Base-by-base conservation (phyloP, 2,329 filamentous ascomycete species). In the Epichloe coenophiala region DNA sequence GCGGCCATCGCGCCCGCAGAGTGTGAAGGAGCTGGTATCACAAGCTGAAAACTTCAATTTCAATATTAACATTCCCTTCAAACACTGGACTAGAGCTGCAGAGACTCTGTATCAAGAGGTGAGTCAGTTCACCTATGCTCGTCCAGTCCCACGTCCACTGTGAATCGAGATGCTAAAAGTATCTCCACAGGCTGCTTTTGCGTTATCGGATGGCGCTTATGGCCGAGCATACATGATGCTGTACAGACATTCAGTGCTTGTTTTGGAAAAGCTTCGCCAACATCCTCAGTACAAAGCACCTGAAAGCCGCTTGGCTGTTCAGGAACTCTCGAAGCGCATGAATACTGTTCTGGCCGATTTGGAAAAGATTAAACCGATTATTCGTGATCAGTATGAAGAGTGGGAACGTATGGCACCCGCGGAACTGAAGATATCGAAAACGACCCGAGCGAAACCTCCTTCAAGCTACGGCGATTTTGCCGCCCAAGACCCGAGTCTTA, bases 201-300 rank as follows among this genome's bases (percentile, higher is more conserved):
- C 95, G 63, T 77, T 93, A 60, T 77, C 78, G 41, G 91, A 97
- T 66, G 84, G 84, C 60, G 90, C 96, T 67, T 81, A 88, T 56
- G 81, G 89, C 59, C 85, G 93, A 62, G 87, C 91, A 4, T 98
- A 95, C 65, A 77, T 96, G 50, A 81, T 97, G 53, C 78, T 95
- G n/a, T 88, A 93, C 63, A 83, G 93, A 58, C 89, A 95, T 68
- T 88, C 88, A 9, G 77, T 84, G 49, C 80, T 98, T n/a, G 79
- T 95, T 23, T 71, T 95, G 31, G 78, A 88, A 6, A 77, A 84
- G 49, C 73, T 98, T 8, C 75, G 79, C 0, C 76, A 71, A 1
- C 93, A 97, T 59, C 89, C 91, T 1, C 81, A 93, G 51, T 80
- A 80, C 44, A 84, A 78, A 57, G 76, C 80, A 7, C 75, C 79